Evolutionary conservation across 306 rosid species (phyloP).

Genomic region (Fragaria vesca): DNA sequence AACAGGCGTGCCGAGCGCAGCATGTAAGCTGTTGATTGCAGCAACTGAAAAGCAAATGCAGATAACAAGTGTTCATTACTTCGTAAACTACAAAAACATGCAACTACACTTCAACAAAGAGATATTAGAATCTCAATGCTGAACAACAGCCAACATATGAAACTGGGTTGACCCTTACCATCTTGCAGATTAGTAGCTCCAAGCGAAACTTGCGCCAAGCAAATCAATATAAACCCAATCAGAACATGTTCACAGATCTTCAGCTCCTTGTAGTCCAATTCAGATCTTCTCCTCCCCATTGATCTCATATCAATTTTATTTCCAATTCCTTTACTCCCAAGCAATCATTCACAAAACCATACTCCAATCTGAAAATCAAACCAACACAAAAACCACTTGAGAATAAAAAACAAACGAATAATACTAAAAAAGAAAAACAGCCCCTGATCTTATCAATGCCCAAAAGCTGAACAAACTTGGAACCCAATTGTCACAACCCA

Average conservation of each 20-base stretch:
- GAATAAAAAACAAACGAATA: neutral
- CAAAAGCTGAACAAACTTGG: slow-evolving; percentile 10
- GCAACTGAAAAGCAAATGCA: slow-evolving; percentile 50
- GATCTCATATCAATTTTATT: slow-evolving; percentile 34
- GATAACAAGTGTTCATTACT: slow-evolving; percentile 11
- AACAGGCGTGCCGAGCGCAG: slow-evolving; percentile 67
- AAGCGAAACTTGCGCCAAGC: slow-evolving; percentile 45
- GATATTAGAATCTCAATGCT: slow-evolving; percentile 25
- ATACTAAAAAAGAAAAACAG: neutral
- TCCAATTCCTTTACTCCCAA: slow-evolving; percentile 26
- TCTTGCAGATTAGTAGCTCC: slow-evolving; percentile 71
- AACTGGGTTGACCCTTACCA: slow-evolving; percentile 44
- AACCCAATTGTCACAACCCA: slow-evolving; percentile 18
- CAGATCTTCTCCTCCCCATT: slow-evolving; percentile 69
- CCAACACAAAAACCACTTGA: neutral
- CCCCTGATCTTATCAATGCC: slow-evolving; percentile 27
- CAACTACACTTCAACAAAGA: neutral
- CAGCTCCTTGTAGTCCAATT: slow-evolving; percentile 33
- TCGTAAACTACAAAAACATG: neutral
- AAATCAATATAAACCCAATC: slow-evolving; percentile 50
- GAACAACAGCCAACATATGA: slow-evolving; percentile 2
- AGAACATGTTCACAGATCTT: slow-evolving; percentile 45
- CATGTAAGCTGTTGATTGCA: slow-evolving; percentile 69
- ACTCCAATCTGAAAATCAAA: slow-evolving; percentile 37
- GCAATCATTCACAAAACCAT: slow-evolving; percentile 40